Conservation (phyloP, 2,329 filamentous ascomycete species). For the Juglanconis sp. region DNA sequence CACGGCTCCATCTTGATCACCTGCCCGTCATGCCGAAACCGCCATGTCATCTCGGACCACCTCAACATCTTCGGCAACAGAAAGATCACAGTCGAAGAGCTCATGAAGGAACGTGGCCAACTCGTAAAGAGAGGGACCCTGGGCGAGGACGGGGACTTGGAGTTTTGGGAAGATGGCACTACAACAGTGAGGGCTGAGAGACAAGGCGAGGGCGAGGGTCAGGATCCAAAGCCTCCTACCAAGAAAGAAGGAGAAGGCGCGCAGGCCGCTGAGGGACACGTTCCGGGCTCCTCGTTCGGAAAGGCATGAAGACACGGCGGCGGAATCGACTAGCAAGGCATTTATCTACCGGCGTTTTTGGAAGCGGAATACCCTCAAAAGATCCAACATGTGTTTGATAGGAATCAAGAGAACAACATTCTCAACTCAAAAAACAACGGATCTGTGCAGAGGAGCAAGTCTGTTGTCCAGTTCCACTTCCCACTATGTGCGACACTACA, state of each 20-base stretch:
- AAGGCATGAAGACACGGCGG: slow-evolving; percentile 1
- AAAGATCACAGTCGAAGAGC: slow-evolving; percentile 69
- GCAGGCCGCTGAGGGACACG: slow-evolving; percentile 3
- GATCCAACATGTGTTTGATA: neutral
- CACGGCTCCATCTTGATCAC: slow-evolving; percentile 83
- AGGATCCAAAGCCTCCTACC: slow-evolving; percentile 4
- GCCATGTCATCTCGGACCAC: slow-evolving; percentile 91
- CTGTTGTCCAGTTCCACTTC: no score
- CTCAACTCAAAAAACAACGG: neutral
- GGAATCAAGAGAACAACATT: neutral
- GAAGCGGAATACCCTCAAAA: neutral
- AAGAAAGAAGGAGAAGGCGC: neutral
- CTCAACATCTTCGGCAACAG: slow-evolving; percentile 72
- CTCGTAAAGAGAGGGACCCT: slow-evolving; percentile 69
- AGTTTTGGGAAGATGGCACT: slow-evolving; percentile 81
- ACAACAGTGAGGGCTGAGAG: slow-evolving; percentile 29
- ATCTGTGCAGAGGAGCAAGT: no score
- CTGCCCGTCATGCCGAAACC: slow-evolving; percentile 80
- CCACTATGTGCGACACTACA: no score
- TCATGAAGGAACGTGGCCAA: slow-evolving; percentile 73
- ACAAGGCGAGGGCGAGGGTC: slow-evolving; percentile 20
- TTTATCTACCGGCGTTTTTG: neutral
- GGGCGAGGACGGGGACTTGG: slow-evolving; percentile 77
- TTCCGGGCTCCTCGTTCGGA: slow-evolving; percentile 28
- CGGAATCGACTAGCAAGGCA: neutral